Evolutionary conservation across 805 yeast genomes (phyloP).

Genomic region (Kregervanrija delftensis): DNA sequence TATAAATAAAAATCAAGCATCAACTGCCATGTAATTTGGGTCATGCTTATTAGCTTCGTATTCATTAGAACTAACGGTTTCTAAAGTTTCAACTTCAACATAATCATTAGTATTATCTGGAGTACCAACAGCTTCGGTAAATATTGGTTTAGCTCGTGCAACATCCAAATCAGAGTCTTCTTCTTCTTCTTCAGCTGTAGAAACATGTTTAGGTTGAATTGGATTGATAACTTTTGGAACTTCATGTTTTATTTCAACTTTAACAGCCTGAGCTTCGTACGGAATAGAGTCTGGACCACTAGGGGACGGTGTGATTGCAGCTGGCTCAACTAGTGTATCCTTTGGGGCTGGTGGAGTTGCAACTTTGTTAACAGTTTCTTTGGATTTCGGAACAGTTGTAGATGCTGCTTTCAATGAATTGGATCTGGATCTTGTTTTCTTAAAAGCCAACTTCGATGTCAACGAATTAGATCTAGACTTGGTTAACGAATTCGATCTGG

Average conservation of each 20-base stretch:
- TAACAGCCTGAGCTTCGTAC: constrained; percentile 5
- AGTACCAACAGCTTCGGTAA: constrained; percentile 24
- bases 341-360: constrained; percentile 9
- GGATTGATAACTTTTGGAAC: constrained; percentile 4
- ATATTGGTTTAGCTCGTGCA: constrained; percentile 21
- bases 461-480: constrained; percentile 24
- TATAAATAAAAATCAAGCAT: constrained; percentile 8
- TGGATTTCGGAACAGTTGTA: constrained; percentile 6
- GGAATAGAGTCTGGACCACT: not conserved
- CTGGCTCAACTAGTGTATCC: constrained; percentile 3
- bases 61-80: constrained; percentile 43
- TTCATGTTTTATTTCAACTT: constrained; percentile 1
- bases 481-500: constrained; percentile 37
- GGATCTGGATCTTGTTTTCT: constrained; percentile 15
- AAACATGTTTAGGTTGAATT: not conserved
- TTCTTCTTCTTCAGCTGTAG: constrained; percentile 7
- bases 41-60: constrained; percentile 37
- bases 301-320: not conserved
- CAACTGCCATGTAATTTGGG: constrained; percentile 39
- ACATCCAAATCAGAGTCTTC: constrained; percentile 20
- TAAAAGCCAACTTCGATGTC: constrained; percentile 3
- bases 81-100: constrained; percentile 34
- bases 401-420: constrained; percentile 23
- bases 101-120: constrained; percentile 13
- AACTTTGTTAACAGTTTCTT: constrained; percentile 16